Base-by-base conservation (phyloP, 208 protist species). In the Trypanosoma vivax region DNA sequence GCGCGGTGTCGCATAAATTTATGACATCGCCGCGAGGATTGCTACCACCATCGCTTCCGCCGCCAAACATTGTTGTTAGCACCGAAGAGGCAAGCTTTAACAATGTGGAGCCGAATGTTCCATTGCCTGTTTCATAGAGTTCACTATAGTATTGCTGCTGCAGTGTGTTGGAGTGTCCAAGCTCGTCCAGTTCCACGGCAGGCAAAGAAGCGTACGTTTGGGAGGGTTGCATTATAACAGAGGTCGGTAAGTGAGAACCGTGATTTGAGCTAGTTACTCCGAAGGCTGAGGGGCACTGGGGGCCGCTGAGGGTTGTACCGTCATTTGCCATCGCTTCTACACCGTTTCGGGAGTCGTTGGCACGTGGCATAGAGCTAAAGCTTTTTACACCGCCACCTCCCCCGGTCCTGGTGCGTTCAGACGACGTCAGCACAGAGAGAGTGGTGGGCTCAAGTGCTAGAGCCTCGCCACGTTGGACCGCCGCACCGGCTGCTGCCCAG, bases 121-220 rank as follows among this genome's bases (percentile, higher is more conserved):
- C 18, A 28, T 29, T 9, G 14, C 30, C 24, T 2, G 24, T 14
- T n/a, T 28, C 42, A 25, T 60, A 60, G 3, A 31, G 24, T 1
- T 24, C 42, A 27, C 21, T 60, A 34, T 60, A 60, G 42, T 60
- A 60, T 30, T 60, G 54, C 54, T 60, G 54, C 33, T 60, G 54
- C 4, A 60, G 16, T 29, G 54, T 60, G 33, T 60, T 60, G 9
- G 54, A 51, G 31, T 31, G 54, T 16, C 54, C 54, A 30, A 51
- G 41, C 33, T n/a, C 33, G 14, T 55, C 37, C 23, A 33, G 3
- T 11, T 16, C 50, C 9, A 43, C 13, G 21, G n/a, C 48, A 21
- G 46, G 19, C 29, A 19, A 23, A 16, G 21, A 33, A 14, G 11
- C 23, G 24, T 4, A 1, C 1, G 11, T 10, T 0, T 27, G 11